Evolutionary conservation across 2,329 filamentous ascomycete genomes (phyloP), one percentile per base, ranked within the genome.

Genomic region (Emericellopsis atlantica): DNA sequence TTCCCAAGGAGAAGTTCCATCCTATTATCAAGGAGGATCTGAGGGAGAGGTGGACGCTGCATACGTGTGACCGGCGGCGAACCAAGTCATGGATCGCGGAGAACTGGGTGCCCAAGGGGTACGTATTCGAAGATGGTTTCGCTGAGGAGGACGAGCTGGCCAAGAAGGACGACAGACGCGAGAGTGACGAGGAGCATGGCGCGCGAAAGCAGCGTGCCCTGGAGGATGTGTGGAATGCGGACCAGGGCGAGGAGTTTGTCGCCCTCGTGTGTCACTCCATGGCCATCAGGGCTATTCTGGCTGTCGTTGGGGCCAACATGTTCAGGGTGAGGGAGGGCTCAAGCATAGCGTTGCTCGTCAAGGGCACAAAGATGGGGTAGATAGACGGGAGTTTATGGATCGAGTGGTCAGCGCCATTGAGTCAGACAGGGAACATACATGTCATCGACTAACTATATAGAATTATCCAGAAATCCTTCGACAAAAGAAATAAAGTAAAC

Each of bases 21-120:
- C 74, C 74, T 0, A 56, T 66, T 2, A 56, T 81, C 49, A 79
- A 76, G 51, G 76, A 81, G 43, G 52, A 67, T 5, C 60, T 80
- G 12, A 64, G 78, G 16, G 77, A 82, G 53, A 68, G 71, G 3
- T 65, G 77, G 43, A 76, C 72, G 8, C 62, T 70, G 41, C 76
- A 81, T 51, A 80, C 75, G 0, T 81, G 77, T 51, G 76, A 81
- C 52, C 65, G 70, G 14, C 64, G 76, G 14, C 67, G 66, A 39
- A 54, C 59, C 7, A 62, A 60, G 35, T 59, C 64, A 0, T 68
- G 61, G 51, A 76, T 81, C 45, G 55, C 55, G 1, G 45, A 58
- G 12, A 57, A 62, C 26, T 79, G 42, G 42, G 37, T 6, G 5
- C 6, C 71, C 45, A 74, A 74, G 0, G 51, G 49, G 16, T 79